phyloP scores from a whole-genome alignment of 345 rosid genomes.

The Eucalyptus cloeziana region DNA sequence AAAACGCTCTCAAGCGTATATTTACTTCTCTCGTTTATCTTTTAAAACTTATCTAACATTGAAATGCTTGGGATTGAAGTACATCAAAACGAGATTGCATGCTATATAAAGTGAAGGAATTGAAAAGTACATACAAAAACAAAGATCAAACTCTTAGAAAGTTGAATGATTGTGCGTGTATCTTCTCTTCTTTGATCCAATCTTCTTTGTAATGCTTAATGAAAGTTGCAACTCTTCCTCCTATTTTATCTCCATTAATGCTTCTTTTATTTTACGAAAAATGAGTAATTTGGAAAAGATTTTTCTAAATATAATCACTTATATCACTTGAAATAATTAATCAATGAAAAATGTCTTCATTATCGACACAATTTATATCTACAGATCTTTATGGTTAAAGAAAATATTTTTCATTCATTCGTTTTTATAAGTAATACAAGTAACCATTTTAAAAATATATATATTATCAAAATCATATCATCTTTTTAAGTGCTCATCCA shows the following conservation, averaged over 20 bases:
- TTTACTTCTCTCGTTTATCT: neutral
- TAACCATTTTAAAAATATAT: too few relatives aligned
- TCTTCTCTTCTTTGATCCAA: neutral
- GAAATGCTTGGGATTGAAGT: neutral
- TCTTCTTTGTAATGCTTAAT: neutral
- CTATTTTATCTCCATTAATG: neutral
- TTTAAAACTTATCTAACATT: neutral
- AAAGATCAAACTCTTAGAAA: neutral
- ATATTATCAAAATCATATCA: too few relatives aligned
- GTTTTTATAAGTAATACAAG: too few relatives aligned
- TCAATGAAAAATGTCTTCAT: neutral
- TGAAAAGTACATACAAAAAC: too few relatives aligned
- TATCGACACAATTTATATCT: too few relatives aligned
- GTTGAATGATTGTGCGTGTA: neutral
- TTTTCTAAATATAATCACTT: too few relatives aligned
- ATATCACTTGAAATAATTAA: too few relatives aligned
- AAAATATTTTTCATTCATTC: too few relatives aligned
- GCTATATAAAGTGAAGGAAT: neutral
- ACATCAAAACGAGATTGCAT: neutral
- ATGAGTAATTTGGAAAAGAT: too few relatives aligned
- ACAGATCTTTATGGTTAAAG: fast-evolving
- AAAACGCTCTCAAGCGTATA: neutral
- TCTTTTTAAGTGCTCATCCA: neutral
- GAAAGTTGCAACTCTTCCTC: neutral
- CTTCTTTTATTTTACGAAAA: neutral